These are phyloP conservation scores for Microbotryomycetes sp. DNA, from an alignment of 1,284 basidiomycete genomes.

Conservation along the genomic window DNA sequence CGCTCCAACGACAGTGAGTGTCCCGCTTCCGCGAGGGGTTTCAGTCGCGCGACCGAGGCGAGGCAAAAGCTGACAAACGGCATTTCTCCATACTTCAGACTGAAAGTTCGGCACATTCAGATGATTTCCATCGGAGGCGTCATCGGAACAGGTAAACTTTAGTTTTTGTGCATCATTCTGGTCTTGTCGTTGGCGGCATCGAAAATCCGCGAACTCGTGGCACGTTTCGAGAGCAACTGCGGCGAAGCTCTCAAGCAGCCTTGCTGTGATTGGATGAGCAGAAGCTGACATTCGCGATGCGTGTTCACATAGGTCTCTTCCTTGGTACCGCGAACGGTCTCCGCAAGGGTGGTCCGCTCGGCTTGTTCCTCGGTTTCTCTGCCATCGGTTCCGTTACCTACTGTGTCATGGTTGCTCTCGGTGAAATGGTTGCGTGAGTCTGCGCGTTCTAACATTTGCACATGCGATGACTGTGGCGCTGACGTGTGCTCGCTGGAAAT, in stretches of 20 bases:
- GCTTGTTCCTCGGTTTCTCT: constrained; percentile 41
- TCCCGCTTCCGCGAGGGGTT: neutral
- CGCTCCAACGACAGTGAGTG: neutral
- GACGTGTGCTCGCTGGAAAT: no score
- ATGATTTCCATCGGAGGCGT: constrained; percentile 28
- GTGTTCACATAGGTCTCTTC: constrained; percentile 40
- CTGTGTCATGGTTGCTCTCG: constrained; percentile 41
- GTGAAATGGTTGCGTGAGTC: constrained; percentile 60
- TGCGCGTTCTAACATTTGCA: constrained; percentile 37
- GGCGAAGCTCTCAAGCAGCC: no score
- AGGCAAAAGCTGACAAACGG: no score
- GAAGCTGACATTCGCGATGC: no score
- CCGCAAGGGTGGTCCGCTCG: constrained; percentile 49
- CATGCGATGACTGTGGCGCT: constrained; percentile 21
- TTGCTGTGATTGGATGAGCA: no score
- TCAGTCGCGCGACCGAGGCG: neutral
- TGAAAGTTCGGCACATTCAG: neutral
- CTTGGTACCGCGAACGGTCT: constrained; percentile 40
- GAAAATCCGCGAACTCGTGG: no score
- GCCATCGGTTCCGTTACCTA: constrained; percentile 42
- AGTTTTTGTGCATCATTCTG: neutral
- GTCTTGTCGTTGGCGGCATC: neutral
- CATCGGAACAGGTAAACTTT: constrained; percentile 24
- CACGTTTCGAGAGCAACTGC: no score
- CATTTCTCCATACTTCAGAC: constrained; percentile 14